phyloP scores from a whole-genome alignment of 2,329 filamentous ascomycete genomes.

The Neurospora crassa region DNA sequence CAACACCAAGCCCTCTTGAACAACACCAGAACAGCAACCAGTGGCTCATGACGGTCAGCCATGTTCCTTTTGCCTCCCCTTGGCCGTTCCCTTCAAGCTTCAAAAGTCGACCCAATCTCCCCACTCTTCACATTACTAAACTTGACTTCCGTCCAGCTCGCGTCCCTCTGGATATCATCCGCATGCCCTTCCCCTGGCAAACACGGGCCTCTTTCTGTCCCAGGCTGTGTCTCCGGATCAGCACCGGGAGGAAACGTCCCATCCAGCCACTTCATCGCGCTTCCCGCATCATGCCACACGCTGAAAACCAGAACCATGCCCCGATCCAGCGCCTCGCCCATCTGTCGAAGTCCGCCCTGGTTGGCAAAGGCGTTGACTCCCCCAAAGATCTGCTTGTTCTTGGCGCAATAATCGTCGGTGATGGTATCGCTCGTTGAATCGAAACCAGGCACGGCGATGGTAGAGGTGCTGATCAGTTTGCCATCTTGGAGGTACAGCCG shows the following conservation, averaged over 20 bases:
- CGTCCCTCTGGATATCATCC: conserved; percentile 29
- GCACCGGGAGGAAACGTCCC: conserved; percentile 35
- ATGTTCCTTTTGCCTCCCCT: too few relatives aligned
- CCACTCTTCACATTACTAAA: conserved; percentile 45
- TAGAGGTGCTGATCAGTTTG: conserved; percentile 30
- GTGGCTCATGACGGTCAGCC: too few relatives aligned
- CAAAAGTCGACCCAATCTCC: conserved; percentile 37
- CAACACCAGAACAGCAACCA: neutral
- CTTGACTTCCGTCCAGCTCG: conserved; percentile 33
- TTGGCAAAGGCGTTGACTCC: conserved; percentile 32
- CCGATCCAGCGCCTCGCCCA: conserved; percentile 7
- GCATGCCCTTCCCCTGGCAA: conserved; percentile 37
- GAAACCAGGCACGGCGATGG: conserved; percentile 9
- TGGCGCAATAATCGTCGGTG: conserved; percentile 26
- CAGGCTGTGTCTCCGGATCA: conserved; percentile 24
- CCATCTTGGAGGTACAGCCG: conserved; percentile 39
- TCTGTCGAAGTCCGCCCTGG: conserved; percentile 5
- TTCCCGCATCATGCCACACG: conserved; percentile 41
- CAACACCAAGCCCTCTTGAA: neutral
- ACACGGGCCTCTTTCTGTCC: conserved; percentile 41
- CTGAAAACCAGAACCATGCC: conserved; percentile 41
- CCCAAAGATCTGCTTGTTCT: conserved; percentile 22
- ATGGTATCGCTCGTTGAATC: conserved; percentile 11
- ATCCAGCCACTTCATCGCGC: conserved; percentile 46
- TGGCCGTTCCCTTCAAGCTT: neutral